Conservation (phyloP, 441 rosid genomes). For the Gossypium aridum region DNA sequence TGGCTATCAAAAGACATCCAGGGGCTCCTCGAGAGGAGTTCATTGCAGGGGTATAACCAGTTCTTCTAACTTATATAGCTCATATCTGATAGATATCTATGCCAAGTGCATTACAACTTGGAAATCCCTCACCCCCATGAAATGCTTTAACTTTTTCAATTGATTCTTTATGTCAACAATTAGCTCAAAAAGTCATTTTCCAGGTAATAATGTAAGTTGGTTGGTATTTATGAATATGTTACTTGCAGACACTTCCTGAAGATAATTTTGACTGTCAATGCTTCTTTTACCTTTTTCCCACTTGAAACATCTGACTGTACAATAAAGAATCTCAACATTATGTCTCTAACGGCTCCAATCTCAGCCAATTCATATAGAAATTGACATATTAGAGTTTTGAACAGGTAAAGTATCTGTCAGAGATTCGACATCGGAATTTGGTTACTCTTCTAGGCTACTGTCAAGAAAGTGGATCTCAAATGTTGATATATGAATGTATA, state of each 20-base stretch:
- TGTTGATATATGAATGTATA: constrained; percentile 49
- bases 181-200: not conserved
- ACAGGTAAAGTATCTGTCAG: constrained; percentile 49
- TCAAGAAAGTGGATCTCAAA: constrained; percentile 43
- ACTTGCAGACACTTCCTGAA: not conserved
- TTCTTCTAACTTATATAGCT: not conserved
- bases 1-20: constrained; percentile 40
- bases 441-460: constrained; percentile 58
- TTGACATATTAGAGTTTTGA: constrained; percentile 12
- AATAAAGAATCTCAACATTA: not conserved
- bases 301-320: not conserved
- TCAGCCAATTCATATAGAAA: not conserved
- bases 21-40: constrained; percentile 34
- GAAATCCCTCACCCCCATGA: not conserved
- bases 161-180: not conserved
- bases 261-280: not conserved
- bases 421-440: constrained; percentile 49
- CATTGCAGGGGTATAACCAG: constrained; percentile 38
- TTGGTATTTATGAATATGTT: not conserved
- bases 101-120: not conserved
- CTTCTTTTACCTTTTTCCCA: not conserved
- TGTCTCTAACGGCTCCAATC: not conserved
- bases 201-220: not conserved
- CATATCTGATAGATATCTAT: not conserved
- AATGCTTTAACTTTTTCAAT: not conserved